phyloP scores from a whole-genome alignment of 2,329 filamentous ascomycete genomes.

The Stenocarpella maydis region DNA sequence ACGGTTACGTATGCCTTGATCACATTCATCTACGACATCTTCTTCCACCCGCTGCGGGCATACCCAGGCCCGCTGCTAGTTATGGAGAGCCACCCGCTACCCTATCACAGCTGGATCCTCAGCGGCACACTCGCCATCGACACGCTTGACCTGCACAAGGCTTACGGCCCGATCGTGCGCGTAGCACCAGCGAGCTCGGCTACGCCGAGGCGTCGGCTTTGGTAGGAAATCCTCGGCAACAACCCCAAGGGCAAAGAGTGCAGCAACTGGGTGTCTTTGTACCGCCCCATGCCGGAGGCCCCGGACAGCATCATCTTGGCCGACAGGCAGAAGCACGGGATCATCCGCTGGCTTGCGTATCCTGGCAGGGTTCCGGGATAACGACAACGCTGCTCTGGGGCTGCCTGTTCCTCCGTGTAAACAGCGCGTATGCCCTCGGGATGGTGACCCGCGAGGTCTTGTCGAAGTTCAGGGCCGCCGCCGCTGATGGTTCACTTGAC shows the following conservation, averaged over 20 bases:
- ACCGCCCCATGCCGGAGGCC: background rate
- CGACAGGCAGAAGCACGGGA: slow-evolving; percentile 29
- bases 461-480: slow-evolving; percentile 41
- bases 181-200: slow-evolving; percentile 50
- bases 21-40: slow-evolving; percentile 35
- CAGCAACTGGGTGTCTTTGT: slow-evolving; percentile 17
- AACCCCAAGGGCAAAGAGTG: slow-evolving; percentile 18
- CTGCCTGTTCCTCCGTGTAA: slow-evolving; percentile 34
- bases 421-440: slow-evolving; percentile 39
- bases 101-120: slow-evolving; percentile 13
- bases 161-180: slow-evolving; percentile 53
- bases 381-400: slow-evolving; percentile 34
- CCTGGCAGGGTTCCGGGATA: slow-evolving; percentile 33
- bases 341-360: slow-evolving; percentile 26
- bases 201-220: slow-evolving; percentile 48
- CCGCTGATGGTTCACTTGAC: slow-evolving; percentile 42
- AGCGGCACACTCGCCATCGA: slow-evolving; percentile 4
- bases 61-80: slow-evolving; percentile 38
- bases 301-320: slow-evolving; percentile 27
- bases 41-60: slow-evolving; percentile 38
- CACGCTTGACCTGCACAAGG: slow-evolving; percentile 41
- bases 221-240: slow-evolving; percentile 44
- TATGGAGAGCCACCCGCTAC: slow-evolving; percentile 35
- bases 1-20: background rate
- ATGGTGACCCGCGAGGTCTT: slow-evolving; percentile 47